Conservation (phyloP, 768 basidiomycete species). For the Xanthoconium purpureum region DNA sequence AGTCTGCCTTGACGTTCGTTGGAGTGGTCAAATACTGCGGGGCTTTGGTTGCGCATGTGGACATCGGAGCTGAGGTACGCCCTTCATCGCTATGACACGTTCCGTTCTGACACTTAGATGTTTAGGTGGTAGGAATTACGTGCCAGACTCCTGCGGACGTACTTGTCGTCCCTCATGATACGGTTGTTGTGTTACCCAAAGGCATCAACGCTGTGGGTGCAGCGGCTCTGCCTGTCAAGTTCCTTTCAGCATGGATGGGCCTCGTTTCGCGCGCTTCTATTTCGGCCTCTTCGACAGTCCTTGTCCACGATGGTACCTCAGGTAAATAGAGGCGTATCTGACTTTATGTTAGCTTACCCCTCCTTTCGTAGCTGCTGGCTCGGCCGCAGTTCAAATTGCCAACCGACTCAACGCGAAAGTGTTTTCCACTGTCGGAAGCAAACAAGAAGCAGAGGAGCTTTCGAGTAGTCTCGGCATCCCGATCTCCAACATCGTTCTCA, state of each 20-base stretch:
- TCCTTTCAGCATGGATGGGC: conserved; percentile 30
- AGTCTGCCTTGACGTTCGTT: conserved; percentile 17
- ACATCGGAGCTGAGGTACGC: conserved; percentile 9
- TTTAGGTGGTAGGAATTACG: conserved; percentile 19
- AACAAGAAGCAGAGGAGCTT: conserved; percentile 14
- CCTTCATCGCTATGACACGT: background rate
- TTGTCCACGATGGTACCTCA: conserved; percentile 28
- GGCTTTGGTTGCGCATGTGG: background rate
- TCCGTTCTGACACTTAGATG: background rate
- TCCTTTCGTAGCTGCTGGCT: conserved; percentile 18
- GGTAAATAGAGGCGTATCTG: conserved; percentile 4
- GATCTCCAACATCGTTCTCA: conserved; percentile 5
- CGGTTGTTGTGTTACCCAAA: conserved; percentile 13
- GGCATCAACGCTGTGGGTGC: conserved; percentile 17
- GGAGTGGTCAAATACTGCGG: conserved; percentile 21
- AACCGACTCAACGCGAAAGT: conserved; percentile 20
- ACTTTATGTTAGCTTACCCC: background rate
- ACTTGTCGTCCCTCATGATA: conserved; percentile 13
- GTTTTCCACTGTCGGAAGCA: conserved; percentile 20
- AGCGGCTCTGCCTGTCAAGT: conserved; percentile 18
- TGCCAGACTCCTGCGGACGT: conserved; percentile 15
- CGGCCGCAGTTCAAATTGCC: conserved; percentile 25
- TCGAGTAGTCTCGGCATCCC: conserved; percentile 12
- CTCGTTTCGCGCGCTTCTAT: conserved; percentile 19
- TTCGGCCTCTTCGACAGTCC: conserved; percentile 20